Base-by-base conservation (phyloP, 352 stramenopile species). In the Peronosclerospora sorghi region DNA sequence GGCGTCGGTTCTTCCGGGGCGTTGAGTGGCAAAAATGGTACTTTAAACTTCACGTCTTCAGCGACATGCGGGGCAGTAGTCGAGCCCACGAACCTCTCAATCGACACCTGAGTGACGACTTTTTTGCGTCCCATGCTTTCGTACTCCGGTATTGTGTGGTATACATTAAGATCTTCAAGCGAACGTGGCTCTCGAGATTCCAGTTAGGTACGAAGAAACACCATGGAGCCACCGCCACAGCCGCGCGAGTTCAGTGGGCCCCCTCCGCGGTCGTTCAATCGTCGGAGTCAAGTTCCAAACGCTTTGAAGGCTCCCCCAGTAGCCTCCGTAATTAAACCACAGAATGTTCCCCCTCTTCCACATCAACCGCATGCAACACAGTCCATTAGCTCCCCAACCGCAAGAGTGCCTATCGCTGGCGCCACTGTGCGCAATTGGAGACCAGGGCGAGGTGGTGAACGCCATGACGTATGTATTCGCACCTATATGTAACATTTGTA, bases 1-100 rank as follows among this genome's bases (percentile, higher is more conserved):
- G 81, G 81, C 35, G 80, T 88, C 34, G 67, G 57, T 50, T 73
- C 65, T 30, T 73, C 57, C 1, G 81, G 78, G 8, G 78, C 71
- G 0, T 63, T 81, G 4, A 91, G 64, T 28, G 81, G 81, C 29
- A 94, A 59, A 41, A 87, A 91, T 21, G 81, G 81, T 27, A 94
- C 77, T 57, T 88, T 82, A 43, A 90, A 80, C 41, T 83, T 57
- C 52, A 84, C 56, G 43, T 90, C 61, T 41, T 82, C 62, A n/a
- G 62, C 35, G 14, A 84, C 58, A 17, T 40, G 52, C 26, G 48
- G 56, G 32, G 30, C 41, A 20, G 48, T 37, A 17, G 45, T 44
- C 8, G 60, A 59, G 20, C 62, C 50, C 24, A 86, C 65, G 45
- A 82, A 86, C 12, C 65, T 28, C 19, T 68, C 67, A 40, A 86